Conservation (phyloP, 805 yeast species). For the Brettanomyces custersianus region DNA sequence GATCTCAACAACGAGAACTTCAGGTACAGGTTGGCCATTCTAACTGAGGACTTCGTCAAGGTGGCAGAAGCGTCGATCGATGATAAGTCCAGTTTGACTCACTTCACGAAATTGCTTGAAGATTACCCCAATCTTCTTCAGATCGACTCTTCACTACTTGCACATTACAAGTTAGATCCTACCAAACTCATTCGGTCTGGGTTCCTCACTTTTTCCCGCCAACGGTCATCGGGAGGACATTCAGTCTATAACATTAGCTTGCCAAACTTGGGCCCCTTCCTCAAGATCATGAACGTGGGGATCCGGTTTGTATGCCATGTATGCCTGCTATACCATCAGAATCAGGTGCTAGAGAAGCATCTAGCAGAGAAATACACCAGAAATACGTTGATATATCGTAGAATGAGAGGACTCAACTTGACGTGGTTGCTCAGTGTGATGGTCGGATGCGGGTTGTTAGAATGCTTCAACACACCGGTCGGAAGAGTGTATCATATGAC, state of each 20-base stretch:
- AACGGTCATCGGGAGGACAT: conserved; percentile 23
- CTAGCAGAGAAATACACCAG: conserved; percentile 37
- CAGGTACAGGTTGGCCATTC: conserved; percentile 16
- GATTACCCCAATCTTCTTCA: conserved; percentile 16
- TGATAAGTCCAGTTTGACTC: conserved; percentile 5
- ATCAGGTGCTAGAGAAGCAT: conserved; percentile 35
- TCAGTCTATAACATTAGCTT: conserved; percentile 31
- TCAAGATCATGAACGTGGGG: conserved; percentile 36
- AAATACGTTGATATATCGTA: conserved; percentile 34
- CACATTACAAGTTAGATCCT: conserved; percentile 16
- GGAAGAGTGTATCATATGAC: conserved; percentile 46
- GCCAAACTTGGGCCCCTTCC: conserved; percentile 42
- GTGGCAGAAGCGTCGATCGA: conserved; percentile 5
- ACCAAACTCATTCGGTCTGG: conserved; percentile 31
- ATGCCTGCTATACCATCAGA: conserved; percentile 28
- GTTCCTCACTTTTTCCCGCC: conserved; percentile 24
- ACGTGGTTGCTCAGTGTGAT: conserved; percentile 43
- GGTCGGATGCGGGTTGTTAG: conserved; percentile 42
- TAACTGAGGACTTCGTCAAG: conserved; percentile 13
- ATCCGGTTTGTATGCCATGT: conserved; percentile 34
- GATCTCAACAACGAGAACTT: conserved; percentile 10
- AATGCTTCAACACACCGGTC: conserved; percentile 43
- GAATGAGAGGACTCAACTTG: conserved; percentile 42
- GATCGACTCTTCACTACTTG: conserved; percentile 17
- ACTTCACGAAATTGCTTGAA: conserved; percentile 11